Evolutionary conservation across 73 alveolate genomes (phyloP).

Genomic region (Durusdinium trenchii): DNA sequence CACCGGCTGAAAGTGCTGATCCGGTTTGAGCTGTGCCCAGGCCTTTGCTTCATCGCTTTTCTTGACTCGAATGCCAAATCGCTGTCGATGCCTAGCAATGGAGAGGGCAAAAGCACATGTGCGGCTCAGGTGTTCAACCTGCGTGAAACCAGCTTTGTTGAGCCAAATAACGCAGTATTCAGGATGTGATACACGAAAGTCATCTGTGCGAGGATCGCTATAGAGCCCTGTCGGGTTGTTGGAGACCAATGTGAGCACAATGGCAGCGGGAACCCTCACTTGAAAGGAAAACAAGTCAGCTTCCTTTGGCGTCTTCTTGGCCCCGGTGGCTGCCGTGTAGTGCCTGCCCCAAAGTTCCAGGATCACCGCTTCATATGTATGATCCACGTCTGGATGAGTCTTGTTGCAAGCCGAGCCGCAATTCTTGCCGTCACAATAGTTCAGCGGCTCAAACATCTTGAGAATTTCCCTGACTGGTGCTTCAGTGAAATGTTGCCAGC

Average conservation of each 20-base stretch:
- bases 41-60: background rate
- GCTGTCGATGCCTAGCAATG: background rate
- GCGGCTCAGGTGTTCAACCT: background rate
- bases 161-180: background rate
- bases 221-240: background rate
- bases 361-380: background rate
- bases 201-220: background rate
- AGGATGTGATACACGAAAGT: background rate
- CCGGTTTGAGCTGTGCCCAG: background rate
- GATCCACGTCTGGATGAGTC: background rate
- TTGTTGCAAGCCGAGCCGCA: background rate
- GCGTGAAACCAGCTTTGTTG: background rate
- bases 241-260: background rate
- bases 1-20: background rate
- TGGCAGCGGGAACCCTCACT: background rate
- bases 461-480: background rate
- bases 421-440: background rate
- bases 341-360: background rate
- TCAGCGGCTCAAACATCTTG: background rate
- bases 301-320: background rate
- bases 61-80: background rate
- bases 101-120: background rate
- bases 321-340: background rate
- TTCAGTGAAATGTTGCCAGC: background rate
- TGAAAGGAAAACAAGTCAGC: background rate